phyloP scores from a whole-genome alignment of 768 basidiomycete species.

The Lactarius psammicola region DNA sequence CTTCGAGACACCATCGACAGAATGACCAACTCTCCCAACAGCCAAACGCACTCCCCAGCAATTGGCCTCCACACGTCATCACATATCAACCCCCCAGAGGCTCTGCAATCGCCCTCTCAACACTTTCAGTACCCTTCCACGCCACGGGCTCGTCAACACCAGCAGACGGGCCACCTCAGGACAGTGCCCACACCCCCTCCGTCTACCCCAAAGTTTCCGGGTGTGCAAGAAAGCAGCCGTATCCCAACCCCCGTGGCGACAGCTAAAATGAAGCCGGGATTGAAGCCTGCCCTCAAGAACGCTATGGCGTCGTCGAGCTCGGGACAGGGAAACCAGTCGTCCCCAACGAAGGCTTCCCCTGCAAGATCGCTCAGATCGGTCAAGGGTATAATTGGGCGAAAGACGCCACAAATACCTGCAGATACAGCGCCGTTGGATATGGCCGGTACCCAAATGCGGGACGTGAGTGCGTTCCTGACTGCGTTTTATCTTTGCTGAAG shows the following conservation, averaged over 20 bases:
- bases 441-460: neutral
- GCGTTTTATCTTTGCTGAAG: neutral
- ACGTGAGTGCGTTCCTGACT: slow-evolving; percentile 12
- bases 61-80: neutral
- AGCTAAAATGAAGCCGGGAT: slow-evolving; percentile 15
- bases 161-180: slow-evolving; percentile 2
- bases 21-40: slow-evolving; percentile 51
- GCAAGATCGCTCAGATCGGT: slow-evolving; percentile 26
- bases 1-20: slow-evolving; percentile 69
- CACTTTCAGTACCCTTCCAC: slow-evolving; percentile 13
- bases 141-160: slow-evolving; percentile 18
- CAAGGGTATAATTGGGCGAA: slow-evolving; percentile 25
- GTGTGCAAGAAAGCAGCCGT: slow-evolving; percentile 14
- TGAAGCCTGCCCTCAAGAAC: slow-evolving; percentile 29
- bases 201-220: neutral
- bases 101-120: slow-evolving; percentile 7
- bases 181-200: neutral
- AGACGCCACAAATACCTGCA: slow-evolving; percentile 20
- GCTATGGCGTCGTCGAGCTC: neutral
- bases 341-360: slow-evolving; percentile 25
- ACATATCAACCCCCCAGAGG: slow-evolving; percentile 6
- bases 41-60: slow-evolving; percentile 9
- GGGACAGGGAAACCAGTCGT: slow-evolving; percentile 10
- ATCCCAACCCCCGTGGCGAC: slow-evolving; percentile 20
- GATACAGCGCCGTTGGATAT: slow-evolving; percentile 1